These are phyloP conservation scores for Akebia trifoliata DNA, from an alignment of 164 flowering plant genomes.

Conservation along the genomic window DNA sequence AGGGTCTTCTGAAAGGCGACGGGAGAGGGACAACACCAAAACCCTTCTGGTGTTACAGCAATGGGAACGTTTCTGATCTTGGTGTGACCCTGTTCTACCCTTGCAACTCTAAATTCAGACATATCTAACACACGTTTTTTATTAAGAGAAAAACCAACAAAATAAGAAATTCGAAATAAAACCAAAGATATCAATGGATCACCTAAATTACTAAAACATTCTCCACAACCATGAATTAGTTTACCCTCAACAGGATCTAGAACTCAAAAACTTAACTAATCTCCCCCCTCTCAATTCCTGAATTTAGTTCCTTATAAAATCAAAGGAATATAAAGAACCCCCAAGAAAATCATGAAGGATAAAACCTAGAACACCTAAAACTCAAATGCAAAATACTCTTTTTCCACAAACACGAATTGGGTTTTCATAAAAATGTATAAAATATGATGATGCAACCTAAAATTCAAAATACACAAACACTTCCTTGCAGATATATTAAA, in stretches of 20 bases:
- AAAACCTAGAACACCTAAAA: background rate
- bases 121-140: conserved; percentile 32
- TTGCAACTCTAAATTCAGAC: conserved; percentile 70
- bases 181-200: background rate
- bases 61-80: conserved; percentile 89
- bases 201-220: background rate
- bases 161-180: background rate
- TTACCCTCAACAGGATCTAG: conserved; percentile 3
- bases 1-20: conserved; percentile 71
- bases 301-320: conserved; percentile 1
- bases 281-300: background rate
- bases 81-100: conserved; percentile 64
- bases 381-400: background rate
- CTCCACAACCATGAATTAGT: background rate
- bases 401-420: background rate
- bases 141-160: background rate
- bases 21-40: conserved; percentile 98
- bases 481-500: background rate
- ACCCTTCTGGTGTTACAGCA: conserved; percentile 98
- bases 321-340: background rate
- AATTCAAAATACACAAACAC: no score
- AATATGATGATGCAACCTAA: no score
- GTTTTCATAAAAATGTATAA: no score
- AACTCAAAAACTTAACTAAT: conserved; percentile 1
- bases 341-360: background rate